These are phyloP conservation scores for Phytophthora syringae DNA, from an alignment of 352 stramenopile genomes.

Conservation along the genomic window DNA sequence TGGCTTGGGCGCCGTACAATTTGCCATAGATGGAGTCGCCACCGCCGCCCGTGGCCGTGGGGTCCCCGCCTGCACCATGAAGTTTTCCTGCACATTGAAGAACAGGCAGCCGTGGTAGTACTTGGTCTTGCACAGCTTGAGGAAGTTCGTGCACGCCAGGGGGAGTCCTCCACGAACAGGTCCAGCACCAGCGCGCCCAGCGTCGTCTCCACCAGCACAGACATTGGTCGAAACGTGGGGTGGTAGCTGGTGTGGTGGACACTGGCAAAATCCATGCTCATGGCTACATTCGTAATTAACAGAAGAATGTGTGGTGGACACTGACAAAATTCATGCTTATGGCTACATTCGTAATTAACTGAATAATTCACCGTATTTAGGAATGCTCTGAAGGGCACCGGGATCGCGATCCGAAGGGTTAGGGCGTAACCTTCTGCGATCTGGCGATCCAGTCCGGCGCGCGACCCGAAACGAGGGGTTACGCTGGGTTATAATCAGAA, in stretches of 20 bases:
- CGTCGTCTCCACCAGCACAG: conserved; percentile 94
- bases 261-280: too few species aligned
- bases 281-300: too few species aligned
- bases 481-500: too few species aligned
- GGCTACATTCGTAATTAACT: too few species aligned
- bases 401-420: too few species aligned
- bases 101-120: conserved; percentile 96
- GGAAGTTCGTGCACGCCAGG: conserved; percentile 92
- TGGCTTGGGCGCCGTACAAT: conserved; percentile 85
- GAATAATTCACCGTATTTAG: too few species aligned
- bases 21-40: conserved; percentile 96
- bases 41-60: conserved; percentile 94
- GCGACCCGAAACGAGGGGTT: too few species aligned
- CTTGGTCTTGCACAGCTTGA: conserved; percentile 96
- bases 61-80: conserved; percentile 92
- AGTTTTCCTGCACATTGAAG: conserved; percentile 97
- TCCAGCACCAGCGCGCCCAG: conserved; percentile 93
- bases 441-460: too few species aligned
- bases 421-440: too few species aligned
- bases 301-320: too few species aligned
- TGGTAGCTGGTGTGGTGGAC: background rate
- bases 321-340: too few species aligned
- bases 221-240: conserved; percentile 77
- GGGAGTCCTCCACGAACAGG: conserved; percentile 87
- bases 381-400: too few species aligned